These are phyloP conservation scores for Diddensiella caesifluorescens DNA, from an alignment of 805 yeast genomes.

Conservation along the genomic window DNA sequence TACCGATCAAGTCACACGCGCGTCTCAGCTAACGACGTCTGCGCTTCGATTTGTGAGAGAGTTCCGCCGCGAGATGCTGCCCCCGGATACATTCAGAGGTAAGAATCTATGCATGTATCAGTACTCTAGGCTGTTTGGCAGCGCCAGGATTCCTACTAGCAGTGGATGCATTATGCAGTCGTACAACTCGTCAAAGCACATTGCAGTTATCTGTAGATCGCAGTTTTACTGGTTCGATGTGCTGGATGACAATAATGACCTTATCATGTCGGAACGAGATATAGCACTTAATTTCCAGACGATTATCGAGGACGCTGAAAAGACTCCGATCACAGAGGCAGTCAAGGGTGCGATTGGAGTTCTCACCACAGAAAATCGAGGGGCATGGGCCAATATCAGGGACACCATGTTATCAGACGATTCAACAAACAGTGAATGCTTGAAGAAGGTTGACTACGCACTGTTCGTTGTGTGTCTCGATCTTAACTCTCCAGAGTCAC, in stretches of 20 bases:
- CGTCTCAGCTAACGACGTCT: constrained; percentile 72
- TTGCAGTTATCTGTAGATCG: constrained; percentile 74
- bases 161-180: constrained; percentile 83
- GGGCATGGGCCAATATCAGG: constrained; percentile 79
- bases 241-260: constrained; percentile 62
- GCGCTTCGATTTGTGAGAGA: constrained; percentile 77
- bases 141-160: constrained; percentile 78
- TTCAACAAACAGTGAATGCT: constrained; percentile 58
- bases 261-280: constrained; percentile 70
- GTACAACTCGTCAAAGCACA: constrained; percentile 68
- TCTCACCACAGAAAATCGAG: constrained; percentile 82
- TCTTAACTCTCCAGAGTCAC: constrained; percentile 58
- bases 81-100: constrained; percentile 62
- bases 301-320: constrained; percentile 66
- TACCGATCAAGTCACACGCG: constrained; percentile 54
- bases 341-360: constrained; percentile 83
- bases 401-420: constrained; percentile 37
- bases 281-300: constrained; percentile 68
- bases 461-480: constrained; percentile 80
- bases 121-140: constrained; percentile 79
- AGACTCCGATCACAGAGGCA: constrained; percentile 46
- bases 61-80: constrained; percentile 64
- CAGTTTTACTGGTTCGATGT: constrained; percentile 97
- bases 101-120: constrained; percentile 82
- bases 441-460: constrained; percentile 73